Evolutionary conservation across 129 eudicot genomes (phyloP).

Genomic region (Saussurea involucrata): DNA sequence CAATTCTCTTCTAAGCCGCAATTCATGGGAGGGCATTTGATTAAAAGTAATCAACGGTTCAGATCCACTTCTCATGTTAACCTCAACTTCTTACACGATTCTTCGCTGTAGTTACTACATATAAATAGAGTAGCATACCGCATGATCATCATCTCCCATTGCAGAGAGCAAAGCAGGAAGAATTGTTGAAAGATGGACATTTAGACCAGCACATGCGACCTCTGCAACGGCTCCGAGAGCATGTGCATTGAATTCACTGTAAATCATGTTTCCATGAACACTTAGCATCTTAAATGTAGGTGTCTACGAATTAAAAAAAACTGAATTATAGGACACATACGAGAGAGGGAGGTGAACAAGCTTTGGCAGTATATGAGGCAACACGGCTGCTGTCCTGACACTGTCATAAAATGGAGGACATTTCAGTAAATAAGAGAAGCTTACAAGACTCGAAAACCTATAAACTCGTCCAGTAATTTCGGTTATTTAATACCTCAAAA

Average conservation of each 20-base stretch:
- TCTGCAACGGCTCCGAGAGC: conserved; percentile 98
- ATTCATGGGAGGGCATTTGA: too few relatives aligned
- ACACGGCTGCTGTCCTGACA: conserved; percentile 94
- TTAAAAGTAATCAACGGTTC: too few relatives aligned
- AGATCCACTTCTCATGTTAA: too few relatives aligned
- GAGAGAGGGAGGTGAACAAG: conserved; percentile 89
- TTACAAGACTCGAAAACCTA: neutral
- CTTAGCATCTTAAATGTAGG: neutral
- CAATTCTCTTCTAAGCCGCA: too few relatives aligned
- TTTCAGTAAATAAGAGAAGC: neutral
- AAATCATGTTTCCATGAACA: conserved; percentile 12
- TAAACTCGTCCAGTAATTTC: neutral
- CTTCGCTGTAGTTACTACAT: neutral
- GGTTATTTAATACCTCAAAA: conserved; percentile 53
- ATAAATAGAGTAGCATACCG: conserved; percentile 42
- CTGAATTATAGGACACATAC: conserved; percentile 43
- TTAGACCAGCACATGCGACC: conserved; percentile 94
- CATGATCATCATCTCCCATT: conserved; percentile 70
- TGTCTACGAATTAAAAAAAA: neutral
- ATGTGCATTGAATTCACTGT: conserved; percentile 96
- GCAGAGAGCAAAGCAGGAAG: conserved; percentile 93
- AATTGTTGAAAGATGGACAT: conserved; percentile 71
- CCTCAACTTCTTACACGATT: too few relatives aligned
- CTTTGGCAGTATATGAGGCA: conserved; percentile 98
- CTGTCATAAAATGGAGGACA: conserved; percentile 33